These are phyloP conservation scores for Russula compacta DNA, from an alignment of 768 basidiomycete genomes.

Conservation along the genomic window DNA sequence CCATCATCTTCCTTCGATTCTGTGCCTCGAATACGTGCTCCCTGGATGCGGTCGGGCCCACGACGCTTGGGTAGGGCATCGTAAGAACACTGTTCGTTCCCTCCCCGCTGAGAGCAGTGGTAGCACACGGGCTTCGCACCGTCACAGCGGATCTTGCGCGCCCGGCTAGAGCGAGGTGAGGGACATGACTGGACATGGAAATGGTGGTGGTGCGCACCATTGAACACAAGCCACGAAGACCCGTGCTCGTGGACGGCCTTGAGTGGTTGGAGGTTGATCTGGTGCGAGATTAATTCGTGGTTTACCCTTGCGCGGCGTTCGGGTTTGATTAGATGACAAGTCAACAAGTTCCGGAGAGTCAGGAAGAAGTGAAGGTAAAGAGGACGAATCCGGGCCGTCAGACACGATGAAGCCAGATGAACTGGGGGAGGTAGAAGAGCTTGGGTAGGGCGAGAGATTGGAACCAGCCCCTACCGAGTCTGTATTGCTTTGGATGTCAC, in stretches of 20 bases:
- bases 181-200: not conserved
- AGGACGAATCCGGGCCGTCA: not conserved
- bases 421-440: not conserved
- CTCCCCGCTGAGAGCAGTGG: constrained; percentile 51
- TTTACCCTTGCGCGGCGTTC: constrained; percentile 24
- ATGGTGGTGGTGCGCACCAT: constrained; percentile 39
- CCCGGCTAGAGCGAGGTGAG: constrained; percentile 41
- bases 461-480: not conserved
- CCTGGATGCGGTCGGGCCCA: constrained; percentile 73
- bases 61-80: constrained; percentile 67
- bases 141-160: constrained; percentile 74
- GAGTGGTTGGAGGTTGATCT: constrained; percentile 72
- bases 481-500: not conserved
- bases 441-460: not conserved
- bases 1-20: constrained; percentile 29
- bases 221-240: constrained; percentile 75
- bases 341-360: not conserved
- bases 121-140: constrained; percentile 70
- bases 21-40: constrained; percentile 59
- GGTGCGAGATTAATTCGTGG: constrained; percentile 58
- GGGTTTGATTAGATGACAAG: not conserved
- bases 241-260: constrained; percentile 68
- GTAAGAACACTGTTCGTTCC: constrained; percentile 45
- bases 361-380: not conserved
- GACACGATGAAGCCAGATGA: not conserved